phyloP scores from a whole-genome alignment of 2,329 filamentous ascomycete genomes.

The Fusarium graminum region DNA sequence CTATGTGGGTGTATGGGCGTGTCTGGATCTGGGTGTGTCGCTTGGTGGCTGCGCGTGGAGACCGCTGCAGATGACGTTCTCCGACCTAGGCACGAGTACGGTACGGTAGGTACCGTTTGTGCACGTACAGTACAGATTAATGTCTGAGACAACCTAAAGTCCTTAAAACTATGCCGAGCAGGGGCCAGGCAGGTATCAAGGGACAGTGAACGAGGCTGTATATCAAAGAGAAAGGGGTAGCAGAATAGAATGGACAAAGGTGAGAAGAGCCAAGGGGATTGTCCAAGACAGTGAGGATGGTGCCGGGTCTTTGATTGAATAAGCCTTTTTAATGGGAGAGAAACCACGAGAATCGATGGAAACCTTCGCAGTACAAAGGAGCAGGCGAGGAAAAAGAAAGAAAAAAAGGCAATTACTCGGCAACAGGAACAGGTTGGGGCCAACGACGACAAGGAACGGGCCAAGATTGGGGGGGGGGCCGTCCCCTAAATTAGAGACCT shows the following conservation, averaged over 20 bases:
- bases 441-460: conserved; percentile 46
- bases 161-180: conserved; percentile 16
- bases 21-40: conserved; percentile 22
- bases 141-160: conserved; percentile 31
- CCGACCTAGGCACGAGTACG: conserved; percentile 31
- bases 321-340: conserved; percentile 37
- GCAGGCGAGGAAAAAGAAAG: neutral
- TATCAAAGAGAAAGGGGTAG: conserved; percentile 16
- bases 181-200: conserved; percentile 20
- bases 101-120: conserved; percentile 17
- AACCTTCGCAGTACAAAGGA: conserved; percentile 21
- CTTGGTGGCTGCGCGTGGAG: conserved; percentile 36
- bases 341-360: conserved; percentile 33
- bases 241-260: conserved; percentile 23
- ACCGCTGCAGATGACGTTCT: conserved; percentile 50
- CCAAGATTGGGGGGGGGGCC: conserved; percentile 37
- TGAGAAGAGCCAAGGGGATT: conserved; percentile 24
- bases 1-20: conserved; percentile 37
- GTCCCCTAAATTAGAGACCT: conserved; percentile 46
- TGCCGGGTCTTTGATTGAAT: conserved; percentile 29
- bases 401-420: conserved; percentile 23
- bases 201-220: conserved; percentile 8
- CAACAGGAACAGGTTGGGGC: conserved; percentile 37
- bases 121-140: conserved; percentile 26
- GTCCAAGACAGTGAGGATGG: conserved; percentile 4